Base-by-base conservation (phyloP, 2,329 filamentous ascomycete species). In the Stemphylium beticola region DNA sequence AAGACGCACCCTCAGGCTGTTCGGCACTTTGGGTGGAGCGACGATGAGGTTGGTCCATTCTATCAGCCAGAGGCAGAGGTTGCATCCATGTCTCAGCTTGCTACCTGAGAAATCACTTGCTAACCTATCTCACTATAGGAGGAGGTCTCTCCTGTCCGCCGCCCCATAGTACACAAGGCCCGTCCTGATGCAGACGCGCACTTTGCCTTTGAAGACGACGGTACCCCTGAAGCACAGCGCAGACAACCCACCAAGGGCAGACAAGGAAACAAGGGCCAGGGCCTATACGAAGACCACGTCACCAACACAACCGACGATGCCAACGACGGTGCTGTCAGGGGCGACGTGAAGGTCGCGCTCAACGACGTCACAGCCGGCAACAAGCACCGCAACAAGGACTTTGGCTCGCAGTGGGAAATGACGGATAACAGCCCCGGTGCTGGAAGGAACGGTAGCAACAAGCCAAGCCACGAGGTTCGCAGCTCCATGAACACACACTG, bases 161-260 rank as follows among this genome's bases (percentile, higher is more conserved):
- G 82, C 49, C 82, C 85, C 12, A 80, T 84, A 31, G 81, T 85
- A 33, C 79, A 82, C 66, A 89, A 89, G 72, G 83, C 89, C 33
- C 90, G 93, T 55, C 90, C 87, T 37, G 91, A 96, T 66, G 88
- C 89, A 15, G 87, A 93, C 70, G 79, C 87, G 1, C 92, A 98
- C 75, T 97, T 96, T 70, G 87, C 95, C 57, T 84, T 97, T 67
- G 81, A 85, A 49, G 93, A 98, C 71, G 87, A 93, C 51, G 87
- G 85, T 43, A 83, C 83, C 31, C 84, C 85, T 44, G 77, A 81
- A 14, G 81, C 79, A 7, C 79, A 82, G 49, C 77, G 79, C 38
- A 66, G 67, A 47, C 67, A 66, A 4, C 47, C 74, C 20, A 69
- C 73, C 33, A 79, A 79, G 61, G 76, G 78, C 34, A 80, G 81